These are phyloP conservation scores for Amoebophrya sp. DNA, from an alignment of 169 alveolate species.

Conservation along the genomic window DNA sequence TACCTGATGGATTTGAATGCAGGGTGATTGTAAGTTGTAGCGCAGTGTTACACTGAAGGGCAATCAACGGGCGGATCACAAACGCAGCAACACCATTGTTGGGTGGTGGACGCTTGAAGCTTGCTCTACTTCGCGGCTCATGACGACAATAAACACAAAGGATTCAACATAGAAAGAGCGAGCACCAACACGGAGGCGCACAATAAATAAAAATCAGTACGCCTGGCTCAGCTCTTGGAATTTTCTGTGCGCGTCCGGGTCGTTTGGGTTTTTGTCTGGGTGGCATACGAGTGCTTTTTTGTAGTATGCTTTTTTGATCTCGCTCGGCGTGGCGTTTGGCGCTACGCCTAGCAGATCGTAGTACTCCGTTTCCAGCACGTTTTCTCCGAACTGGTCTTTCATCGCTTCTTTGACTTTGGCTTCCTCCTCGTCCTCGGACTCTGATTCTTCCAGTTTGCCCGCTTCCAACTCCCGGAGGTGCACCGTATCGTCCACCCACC, in stretches of 20 bases:
- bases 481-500: constrained; percentile 33
- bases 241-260: constrained; percentile 38
- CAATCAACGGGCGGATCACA: too few species aligned
- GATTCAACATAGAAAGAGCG: too few species aligned
- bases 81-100: too few species aligned
- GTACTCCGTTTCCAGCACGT: constrained; percentile 14
- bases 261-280: constrained; percentile 55
- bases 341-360: constrained; percentile 46
- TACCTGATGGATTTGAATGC: too few species aligned
- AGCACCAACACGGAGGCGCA: too few species aligned
- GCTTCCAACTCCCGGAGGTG: constrained; percentile 9
- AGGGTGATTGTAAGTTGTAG: too few species aligned
- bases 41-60: too few species aligned
- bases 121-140: too few species aligned
- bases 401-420: neutral
- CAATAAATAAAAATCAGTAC: too few species aligned
- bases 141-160: too few species aligned
- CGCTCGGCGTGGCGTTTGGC: constrained; percentile 40
- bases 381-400: neutral
- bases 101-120: too few species aligned
- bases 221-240: constrained; percentile 38
- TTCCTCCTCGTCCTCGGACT: neutral
- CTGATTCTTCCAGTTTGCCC: neutral
- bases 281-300: constrained; percentile 47
- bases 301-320: constrained; percentile 44